Percentiles rank a stretch among this genome's conserved stretches.
These are phyloP conservation scores for Gardenia jasminoides DNA, from an alignment of 257 asterid genomes.

Conservation along the genomic window DNA sequence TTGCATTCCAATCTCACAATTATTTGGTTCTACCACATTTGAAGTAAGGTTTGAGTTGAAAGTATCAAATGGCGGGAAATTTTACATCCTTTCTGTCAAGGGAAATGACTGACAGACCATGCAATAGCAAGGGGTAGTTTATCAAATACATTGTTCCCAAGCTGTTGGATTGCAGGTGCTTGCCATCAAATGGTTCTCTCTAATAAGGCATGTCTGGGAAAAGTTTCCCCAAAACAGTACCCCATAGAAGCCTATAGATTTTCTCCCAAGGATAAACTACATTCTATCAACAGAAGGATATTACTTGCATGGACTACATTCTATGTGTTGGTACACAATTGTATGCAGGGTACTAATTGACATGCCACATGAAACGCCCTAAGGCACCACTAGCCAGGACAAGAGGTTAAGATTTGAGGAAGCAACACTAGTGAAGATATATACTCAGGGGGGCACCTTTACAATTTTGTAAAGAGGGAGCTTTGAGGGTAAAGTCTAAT, in stretches of 20 bases:
- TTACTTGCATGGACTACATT: no score
- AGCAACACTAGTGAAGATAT: no score
- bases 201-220: not conserved
- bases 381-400: no score
- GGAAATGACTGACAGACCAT: not conserved
- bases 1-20: not conserved
- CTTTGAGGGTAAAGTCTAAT: no score
- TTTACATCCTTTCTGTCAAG: no score
- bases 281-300: not conserved
- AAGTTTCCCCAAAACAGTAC: not conserved
- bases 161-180: not conserved
- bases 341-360: no score
- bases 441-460: no score
- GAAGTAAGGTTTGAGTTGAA: not conserved
- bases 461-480: no score
- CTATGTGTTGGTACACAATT: no score
- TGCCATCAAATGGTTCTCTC: not conserved
- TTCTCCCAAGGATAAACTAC: not conserved
- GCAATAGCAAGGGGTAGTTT: not conserved
- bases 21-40: not conserved
- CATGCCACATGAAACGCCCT: no score
- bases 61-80: no score
- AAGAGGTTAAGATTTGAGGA: no score
- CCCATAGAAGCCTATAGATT: not conserved
- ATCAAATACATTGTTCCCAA: not conserved